These are phyloP conservation scores for Hapsidospora chrysogenum DNA, from an alignment of 495 filamentous ascomycete genomes.

Conservation along the genomic window DNA sequence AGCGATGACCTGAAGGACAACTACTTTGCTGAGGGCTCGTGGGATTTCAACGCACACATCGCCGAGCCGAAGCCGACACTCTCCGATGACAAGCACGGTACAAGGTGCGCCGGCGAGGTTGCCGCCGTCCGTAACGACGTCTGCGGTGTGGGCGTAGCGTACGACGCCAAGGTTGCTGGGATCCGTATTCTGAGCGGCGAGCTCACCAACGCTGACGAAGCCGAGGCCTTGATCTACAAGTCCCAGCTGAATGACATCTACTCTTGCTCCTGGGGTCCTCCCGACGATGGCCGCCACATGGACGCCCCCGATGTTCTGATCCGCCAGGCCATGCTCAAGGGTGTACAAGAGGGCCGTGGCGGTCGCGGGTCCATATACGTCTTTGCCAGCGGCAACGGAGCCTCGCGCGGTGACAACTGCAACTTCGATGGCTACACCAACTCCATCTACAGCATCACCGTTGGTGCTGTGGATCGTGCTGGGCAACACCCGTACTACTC, in stretches of 20 bases:
- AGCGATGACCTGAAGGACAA: constrained; percentile 86
- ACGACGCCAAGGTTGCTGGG: constrained; percentile 74
- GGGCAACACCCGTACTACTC: constrained; percentile 84
- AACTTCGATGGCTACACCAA: constrained; percentile 99
- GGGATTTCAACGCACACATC: constrained; percentile 79
- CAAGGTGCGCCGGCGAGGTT: constrained; percentile 87
- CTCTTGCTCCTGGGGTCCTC: constrained; percentile 95
- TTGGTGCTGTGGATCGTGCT: constrained; percentile 79
- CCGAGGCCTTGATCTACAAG: constrained; percentile 54
- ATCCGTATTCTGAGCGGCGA: constrained; percentile 79
- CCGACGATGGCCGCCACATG: constrained; percentile 86
- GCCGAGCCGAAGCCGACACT: constrained; percentile 66
- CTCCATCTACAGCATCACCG: constrained; percentile 95
- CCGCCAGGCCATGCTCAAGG: constrained; percentile 76
- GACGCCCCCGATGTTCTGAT: constrained; percentile 85
- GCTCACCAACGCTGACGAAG: constrained; percentile 90
- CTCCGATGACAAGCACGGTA: constrained; percentile 75
- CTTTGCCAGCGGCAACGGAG: constrained; percentile 93
- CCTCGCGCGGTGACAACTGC: constrained; percentile 78
- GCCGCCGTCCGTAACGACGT: constrained; percentile 78
- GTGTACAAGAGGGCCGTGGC: constrained; percentile 69
- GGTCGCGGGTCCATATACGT: constrained; percentile 88
- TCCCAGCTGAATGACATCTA: constrained; percentile 90
- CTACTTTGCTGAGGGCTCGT: constrained; percentile 80
- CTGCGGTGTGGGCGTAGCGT: constrained; percentile 92